Conservation (phyloP, 805 yeast species). For the Schwanniomyces polymorphus region DNA sequence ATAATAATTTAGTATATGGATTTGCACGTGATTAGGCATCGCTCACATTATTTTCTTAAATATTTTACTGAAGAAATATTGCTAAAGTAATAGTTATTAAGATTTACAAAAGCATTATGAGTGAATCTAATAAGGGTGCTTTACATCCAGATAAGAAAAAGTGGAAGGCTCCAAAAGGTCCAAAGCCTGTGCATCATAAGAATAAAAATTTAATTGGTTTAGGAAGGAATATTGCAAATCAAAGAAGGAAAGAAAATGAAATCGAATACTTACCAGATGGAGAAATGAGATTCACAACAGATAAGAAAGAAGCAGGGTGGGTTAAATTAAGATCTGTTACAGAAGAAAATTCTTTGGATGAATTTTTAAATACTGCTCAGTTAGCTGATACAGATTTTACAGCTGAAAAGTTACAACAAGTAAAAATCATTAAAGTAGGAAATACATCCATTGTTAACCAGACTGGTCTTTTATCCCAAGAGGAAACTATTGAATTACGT, state of each 20-base stretch:
- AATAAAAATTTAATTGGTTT: constrained; percentile 82
- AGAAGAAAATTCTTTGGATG: constrained; percentile 91
- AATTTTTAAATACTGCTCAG: constrained; percentile 92
- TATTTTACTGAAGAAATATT: background rate
- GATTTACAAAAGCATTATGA: constrained; percentile 8
- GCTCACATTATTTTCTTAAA: background rate
- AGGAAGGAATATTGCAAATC: constrained; percentile 80
- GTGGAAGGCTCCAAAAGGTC: constrained; percentile 90
- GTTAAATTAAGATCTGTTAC: constrained; percentile 91
- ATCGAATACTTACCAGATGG: constrained; percentile 80
- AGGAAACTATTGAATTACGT: constrained; percentile 62
- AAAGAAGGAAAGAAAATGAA: constrained; percentile 66
- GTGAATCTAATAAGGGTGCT: constrained; percentile 35
- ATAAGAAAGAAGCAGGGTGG: constrained; percentile 82
- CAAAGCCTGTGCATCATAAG: constrained; percentile 83
- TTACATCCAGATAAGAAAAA: constrained; percentile 57
- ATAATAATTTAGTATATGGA: background rate
- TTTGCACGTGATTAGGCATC: constrained; percentile 1
- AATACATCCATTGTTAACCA: constrained; percentile 42
- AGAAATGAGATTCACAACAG: constrained; percentile 85
- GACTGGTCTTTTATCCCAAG: constrained; percentile 56
- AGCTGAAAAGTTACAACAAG: constrained; percentile 82
- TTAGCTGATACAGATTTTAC: constrained; percentile 95
- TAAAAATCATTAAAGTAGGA: constrained; percentile 79
- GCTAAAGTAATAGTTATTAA: background rate